Base-by-base conservation (phyloP, 768 basidiomycete species). In the Suillus subaureus region DNA sequence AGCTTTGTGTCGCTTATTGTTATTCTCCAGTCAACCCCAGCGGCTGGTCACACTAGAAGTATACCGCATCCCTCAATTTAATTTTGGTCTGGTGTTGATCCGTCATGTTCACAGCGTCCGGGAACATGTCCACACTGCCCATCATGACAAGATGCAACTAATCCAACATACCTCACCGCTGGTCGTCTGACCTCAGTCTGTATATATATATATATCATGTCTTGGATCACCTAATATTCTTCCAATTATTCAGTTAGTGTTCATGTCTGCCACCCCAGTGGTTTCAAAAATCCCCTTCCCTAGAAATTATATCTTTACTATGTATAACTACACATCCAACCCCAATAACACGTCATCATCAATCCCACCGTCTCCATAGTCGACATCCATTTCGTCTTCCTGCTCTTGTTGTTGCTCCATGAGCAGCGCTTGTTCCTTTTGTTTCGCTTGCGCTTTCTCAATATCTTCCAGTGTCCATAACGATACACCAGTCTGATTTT, bases 381-480 rank as follows among this genome's bases (percentile, higher is more conserved):
- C 87, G 40, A 91, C 88, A 33, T 83, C 79, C 69, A 72, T 73
- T 6, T 74, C 67, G 64, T 75, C 69, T 61, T 72, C 62, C 31
- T 61, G 60, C 33, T 61, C 70, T 61, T 74, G 75, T 66, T 82
- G 76, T 69, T 80, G 79, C 71, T 82, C 85, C 33, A 80, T 77
- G 65, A 85, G 80, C 28, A 86, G 69, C 49, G 83, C 86, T 23
- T 89, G 82, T 57, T 86, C 91, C 74, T 85, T 88, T 70, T 94
- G 92, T 72, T 92, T 92, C 40, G 84, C 84, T 75, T 97, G 96
- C 52, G 90, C 90, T 75, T 89, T 91, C 71, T 94, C 86, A 16
- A 99, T 85, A 75, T 99, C 93, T 71, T 95, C 93, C 43, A 99
- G 78, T 23, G 94, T 94, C 97, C 97, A 99, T 43, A 99, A 81